Evolutionary conservation across 2,329 filamentous ascomycete species (phyloP), one percentile per base, ranked within the genome.

Genomic region (Colletotrichum navitas): DNA sequence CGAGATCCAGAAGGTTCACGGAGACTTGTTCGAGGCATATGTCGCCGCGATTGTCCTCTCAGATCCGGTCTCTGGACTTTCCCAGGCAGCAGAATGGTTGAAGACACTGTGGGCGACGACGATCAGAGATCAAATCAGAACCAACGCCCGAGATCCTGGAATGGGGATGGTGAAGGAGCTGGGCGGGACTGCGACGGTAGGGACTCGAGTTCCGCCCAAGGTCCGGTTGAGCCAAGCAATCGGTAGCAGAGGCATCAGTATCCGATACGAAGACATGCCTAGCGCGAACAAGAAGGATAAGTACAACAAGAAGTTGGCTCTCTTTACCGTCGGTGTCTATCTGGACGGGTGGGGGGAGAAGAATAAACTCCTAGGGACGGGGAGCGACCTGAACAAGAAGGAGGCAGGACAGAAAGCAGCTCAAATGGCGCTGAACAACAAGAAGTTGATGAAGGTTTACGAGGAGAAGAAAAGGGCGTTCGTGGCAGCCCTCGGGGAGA

Each of bases 11-110:
- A 98, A 98, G 80, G 90, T 94, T 12, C 86, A 93, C 67, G 95
- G 92, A 11, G 95, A 98, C 78, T 87, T 98, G 24, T 97, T 98
- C 76, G 95, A 98, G 80, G 93, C 95, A 0, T 98, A 97, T 76
- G 89, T 97, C 21, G 95, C 93, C 11, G 95, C 92, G 3, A 82
- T 95, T 7, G 87, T 97, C 43, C 83, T 94, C 2, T 90, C 91
- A 1, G 88, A 94, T 76, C 85, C 89, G 0, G 80, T 83, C 3
- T 79, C 89, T 58, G 94, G 95, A 1, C 87, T 92, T 58, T 74
- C 80, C 10, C 85, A 85, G 2, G 91, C 88, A 2, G 86, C 91
- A 63, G 79, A 85, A 18, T 98, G 94, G 94, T 82, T 98, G 56
- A 91, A 89, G 62, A 82, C 86, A 10, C 83, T 98, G 0, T 98